A percentile compares a stretch with the other conserved stretches of the same genome.
These are phyloP conservation scores for Didymellaceae sp. DNA, from an alignment of 2,329 filamentous ascomycete species.

Conservation along the genomic window DNA sequence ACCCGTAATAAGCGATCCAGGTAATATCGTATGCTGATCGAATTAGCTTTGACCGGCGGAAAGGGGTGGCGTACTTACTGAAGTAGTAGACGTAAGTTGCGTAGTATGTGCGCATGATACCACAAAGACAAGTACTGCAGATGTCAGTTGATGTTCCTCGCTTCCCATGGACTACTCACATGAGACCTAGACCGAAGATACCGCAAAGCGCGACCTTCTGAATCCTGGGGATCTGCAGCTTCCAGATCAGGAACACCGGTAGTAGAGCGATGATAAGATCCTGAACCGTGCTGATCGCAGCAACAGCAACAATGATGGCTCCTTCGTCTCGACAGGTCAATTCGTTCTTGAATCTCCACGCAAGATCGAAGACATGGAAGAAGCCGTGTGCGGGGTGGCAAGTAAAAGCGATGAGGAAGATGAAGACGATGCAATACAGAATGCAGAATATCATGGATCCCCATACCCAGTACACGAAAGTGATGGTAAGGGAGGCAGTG, in stretches of 20 bases:
- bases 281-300: slow-evolving; percentile 48
- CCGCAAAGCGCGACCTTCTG: slow-evolving; percentile 56
- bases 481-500: slow-evolving; percentile 43
- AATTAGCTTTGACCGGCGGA: not conserved
- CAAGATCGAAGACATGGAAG: slow-evolving; percentile 47
- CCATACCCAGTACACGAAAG: slow-evolving; percentile 49
- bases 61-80: slow-evolving; percentile 12
- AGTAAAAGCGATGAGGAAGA: slow-evolving; percentile 42
- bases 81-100: slow-evolving; percentile 40
- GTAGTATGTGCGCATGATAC: slow-evolving; percentile 49
- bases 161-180: slow-evolving; percentile 37
- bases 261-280: slow-evolving; percentile 52
- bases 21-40: slow-evolving; percentile 47
- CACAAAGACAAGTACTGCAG: slow-evolving; percentile 41
- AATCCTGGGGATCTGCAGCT: slow-evolving; percentile 50
- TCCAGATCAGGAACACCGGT: slow-evolving; percentile 54
- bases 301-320: slow-evolving; percentile 48
- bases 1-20: slow-evolving; percentile 49
- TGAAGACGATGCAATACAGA: slow-evolving; percentile 49
- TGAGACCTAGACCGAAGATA: slow-evolving; percentile 53
- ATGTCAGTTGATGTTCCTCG: not conserved
- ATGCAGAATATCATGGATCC: slow-evolving; percentile 49
- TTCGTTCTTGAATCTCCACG: slow-evolving; percentile 40
- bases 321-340: slow-evolving; percentile 49
- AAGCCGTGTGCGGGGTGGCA: slow-evolving; percentile 52